Base-by-base conservation (phyloP, 306 rosid species). In the Acacia melanoxylon region DNA sequence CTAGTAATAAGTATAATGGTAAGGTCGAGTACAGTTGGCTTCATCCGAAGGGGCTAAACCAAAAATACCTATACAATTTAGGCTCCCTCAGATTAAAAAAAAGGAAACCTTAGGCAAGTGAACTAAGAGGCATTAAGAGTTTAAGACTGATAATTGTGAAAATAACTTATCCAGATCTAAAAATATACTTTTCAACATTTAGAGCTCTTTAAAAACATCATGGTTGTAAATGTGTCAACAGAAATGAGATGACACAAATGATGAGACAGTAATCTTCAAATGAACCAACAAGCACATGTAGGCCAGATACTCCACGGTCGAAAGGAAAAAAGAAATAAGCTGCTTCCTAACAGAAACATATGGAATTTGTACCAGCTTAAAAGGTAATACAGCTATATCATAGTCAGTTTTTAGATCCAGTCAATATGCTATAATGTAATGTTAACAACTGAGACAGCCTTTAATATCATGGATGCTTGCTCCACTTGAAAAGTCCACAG, bases 401-500 rank as follows among this genome's bases (percentile, higher is more conserved):
- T 49, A 35, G 13, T 35, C 40, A 20, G 25, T 52, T n/a, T 33
- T 33, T 20, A 40, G 37, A 10, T 16, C 17, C 27, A 25, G 27
- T 61, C 41, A 42, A 42, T 20, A 61, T 16, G 20, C 27, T 17
- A 22, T 5, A 51, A 19, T 51, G 45, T 29, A 41, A 51, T 33
- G 41, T 48, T 48, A 29, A 73, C 63, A 74, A 31, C 65, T 9
- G 19, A 49, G 77, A 7, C 27, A 33, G 41, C 29, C 31, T 74
- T 74, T 20, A 76, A 31, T 81, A 61, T n/a, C 3, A 16, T 33
- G 52, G 40, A 58, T 52, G 45, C 46, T 45, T 81, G 73, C 31
- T 63, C 72, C 67, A 24, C 42, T 69, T 37, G 42, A 68, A 33
- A 72, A 56, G 59, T 74, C 22, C 33, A 75, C 44, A 66, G 73